Percentiles rank a stretch among this genome's conserved stretches.
Conservation (phyloP, 139 green algal species). For the Micractinium conductrix region DNA sequence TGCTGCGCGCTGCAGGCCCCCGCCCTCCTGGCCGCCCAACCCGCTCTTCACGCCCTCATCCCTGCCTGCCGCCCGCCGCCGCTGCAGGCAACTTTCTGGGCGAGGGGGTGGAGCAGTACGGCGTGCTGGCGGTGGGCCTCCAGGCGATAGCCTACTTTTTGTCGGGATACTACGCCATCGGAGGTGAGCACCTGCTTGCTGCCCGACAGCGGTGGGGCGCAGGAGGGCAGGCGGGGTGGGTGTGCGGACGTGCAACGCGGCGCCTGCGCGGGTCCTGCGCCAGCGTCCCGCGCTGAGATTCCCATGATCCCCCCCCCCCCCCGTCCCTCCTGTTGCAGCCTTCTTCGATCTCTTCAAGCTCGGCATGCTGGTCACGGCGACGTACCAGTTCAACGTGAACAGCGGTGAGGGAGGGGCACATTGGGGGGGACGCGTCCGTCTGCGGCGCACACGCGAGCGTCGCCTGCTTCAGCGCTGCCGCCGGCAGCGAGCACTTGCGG, state of each 20-base stretch:
- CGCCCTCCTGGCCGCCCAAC: no score
- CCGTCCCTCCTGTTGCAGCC: slow-evolving; percentile 1
- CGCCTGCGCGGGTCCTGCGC: no score
- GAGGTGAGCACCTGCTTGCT: slow-evolving; percentile 6
- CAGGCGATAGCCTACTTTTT: slow-evolving; percentile 49
- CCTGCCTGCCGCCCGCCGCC: no score
- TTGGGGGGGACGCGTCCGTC: no score
- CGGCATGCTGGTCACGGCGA: slow-evolving; percentile 38
- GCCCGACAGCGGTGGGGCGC: not conserved
- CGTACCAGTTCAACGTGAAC: slow-evolving; percentile 58
- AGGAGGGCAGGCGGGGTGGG: not conserved
- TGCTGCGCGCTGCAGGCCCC: not conserved
- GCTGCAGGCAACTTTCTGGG: slow-evolving; percentile 30
- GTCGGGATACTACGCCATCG: slow-evolving; percentile 48
- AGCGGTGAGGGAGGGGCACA: no score
- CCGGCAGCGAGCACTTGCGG: no score
- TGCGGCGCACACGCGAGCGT: no score
- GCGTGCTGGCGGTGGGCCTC: slow-evolving; percentile 27
- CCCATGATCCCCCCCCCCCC: no score
- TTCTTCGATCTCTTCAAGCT: slow-evolving; percentile 63
- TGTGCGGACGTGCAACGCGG: not conserved
- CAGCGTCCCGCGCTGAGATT: no score
- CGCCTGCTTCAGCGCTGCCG: no score
- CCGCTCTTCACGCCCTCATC: no score
- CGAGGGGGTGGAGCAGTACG: not conserved